Evolutionary conservation across 2,329 filamentous ascomycete genomes (phyloP), one percentile per base, ranked within the genome.

Genomic region (Didymosphaeria variabile): DNA sequence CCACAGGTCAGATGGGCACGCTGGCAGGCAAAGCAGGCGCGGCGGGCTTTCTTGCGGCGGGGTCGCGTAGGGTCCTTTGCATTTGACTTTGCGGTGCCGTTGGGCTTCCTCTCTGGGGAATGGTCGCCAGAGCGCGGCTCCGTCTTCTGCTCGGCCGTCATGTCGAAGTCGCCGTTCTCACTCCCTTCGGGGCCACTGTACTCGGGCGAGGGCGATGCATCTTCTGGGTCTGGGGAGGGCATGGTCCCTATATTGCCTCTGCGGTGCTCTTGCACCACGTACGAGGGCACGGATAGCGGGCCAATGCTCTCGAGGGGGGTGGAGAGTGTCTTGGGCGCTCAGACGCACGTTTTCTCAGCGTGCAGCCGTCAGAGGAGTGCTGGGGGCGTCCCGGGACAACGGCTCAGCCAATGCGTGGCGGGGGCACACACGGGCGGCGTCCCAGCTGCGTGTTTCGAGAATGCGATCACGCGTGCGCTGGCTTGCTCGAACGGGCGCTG

Each of bases 11-110:
- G 84, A 86, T 99, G 95, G 65, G 95, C 95, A 80, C 94, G 87
- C 82, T 99, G 95, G 80, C 95, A 99, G 66, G 95, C 94, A 86
- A 91, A 97, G 80, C 95, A 99, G 60, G 95, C 95, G 78, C 95
- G 87, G 70, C 94, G 88, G 40, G 95, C 95, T 86, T 99, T 99
- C 85, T 98, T 99, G 73, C 95, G 88, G 70, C 94, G 86, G 19
- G 95, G 94, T 62, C 95, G 88, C 73, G 90, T 85, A 59, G 94
- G 94, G 77, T 99, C 95, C 80, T 98, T 98, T 59, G 93, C 88
- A 73, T 87, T 87, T 46, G 70, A 70, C 51, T 72, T 61, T 12
- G 36, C 23, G 36, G 51, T 42, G 50, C 50, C 34, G 36, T 53
- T 53, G 21, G 72, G 62, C 62, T 77, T 76, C 59, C 71, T 72